Conservation (phyloP, 495 filamentous ascomycete genomes). For the Aspergillus saccharolyticus region DNA sequence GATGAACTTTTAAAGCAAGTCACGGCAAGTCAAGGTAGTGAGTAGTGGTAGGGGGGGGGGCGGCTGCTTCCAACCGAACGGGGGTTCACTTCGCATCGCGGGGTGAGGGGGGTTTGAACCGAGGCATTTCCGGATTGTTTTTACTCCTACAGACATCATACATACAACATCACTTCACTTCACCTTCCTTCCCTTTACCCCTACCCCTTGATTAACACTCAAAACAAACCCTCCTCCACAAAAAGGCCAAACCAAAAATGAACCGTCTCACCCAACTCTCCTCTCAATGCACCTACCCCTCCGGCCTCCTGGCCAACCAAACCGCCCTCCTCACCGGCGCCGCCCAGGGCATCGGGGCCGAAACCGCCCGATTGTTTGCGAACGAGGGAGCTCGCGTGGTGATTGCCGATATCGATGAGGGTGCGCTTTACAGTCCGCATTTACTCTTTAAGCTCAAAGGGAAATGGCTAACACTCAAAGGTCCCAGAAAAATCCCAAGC, state of each 20-base stretch:
- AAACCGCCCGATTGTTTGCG: conserved; percentile 73
- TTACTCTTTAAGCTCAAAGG: neutral
- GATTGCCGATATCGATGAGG: conserved; percentile 72
- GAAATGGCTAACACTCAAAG: neutral
- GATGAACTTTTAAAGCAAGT: neutral
- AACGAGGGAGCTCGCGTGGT: conserved; percentile 83
- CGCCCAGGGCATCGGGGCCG: conserved; percentile 87
- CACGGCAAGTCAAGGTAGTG: no score
- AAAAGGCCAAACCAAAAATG: no score
- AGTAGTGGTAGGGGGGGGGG: no score
- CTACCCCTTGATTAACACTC: no score
- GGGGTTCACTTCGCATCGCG: no score
- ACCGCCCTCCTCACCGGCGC: conserved; percentile 84
- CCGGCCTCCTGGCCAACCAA: conserved; percentile 70
- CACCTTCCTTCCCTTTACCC: no score
- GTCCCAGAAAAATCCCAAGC: conserved; percentile 60
- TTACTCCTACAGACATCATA: no score
- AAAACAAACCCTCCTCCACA: conserved; percentile 9
- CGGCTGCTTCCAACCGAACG: no score
- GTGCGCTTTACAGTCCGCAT: conserved; percentile 46
- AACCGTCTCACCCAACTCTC: conserved; percentile 60
- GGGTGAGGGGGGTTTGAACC: no score
- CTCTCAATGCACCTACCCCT: conserved; percentile 72
- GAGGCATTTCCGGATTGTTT: no score
- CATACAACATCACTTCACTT: no score